Evolutionary conservation across 495 filamentous ascomycete species (phyloP).

Genomic region (Margaritispora aquatica): DNA sequence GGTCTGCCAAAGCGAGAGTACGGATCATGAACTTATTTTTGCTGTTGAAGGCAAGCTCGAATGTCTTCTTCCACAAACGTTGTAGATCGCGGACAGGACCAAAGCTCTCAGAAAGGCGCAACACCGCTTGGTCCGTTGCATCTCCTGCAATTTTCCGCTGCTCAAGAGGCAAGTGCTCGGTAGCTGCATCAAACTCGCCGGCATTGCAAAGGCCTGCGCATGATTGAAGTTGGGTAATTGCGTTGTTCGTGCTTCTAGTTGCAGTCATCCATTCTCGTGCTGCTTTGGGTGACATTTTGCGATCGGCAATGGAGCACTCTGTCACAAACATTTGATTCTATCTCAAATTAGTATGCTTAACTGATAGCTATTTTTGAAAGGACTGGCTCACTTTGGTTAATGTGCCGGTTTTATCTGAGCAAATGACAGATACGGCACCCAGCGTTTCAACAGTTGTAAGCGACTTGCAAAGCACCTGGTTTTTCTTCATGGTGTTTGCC

Average conservation of each 20-base stretch:
- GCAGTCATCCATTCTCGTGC: constrained; percentile 35
- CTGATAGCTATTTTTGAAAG: no score
- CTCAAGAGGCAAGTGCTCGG: constrained; percentile 41
- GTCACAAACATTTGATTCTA: constrained; percentile 58
- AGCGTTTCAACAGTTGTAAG: constrained; percentile 54
- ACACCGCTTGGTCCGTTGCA: constrained; percentile 64
- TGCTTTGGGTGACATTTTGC: constrained; percentile 31
- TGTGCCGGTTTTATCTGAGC: constrained; percentile 52
- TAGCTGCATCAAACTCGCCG: constrained; percentile 59
- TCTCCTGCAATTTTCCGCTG: constrained; percentile 61
- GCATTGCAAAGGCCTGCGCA: constrained; percentile 62
- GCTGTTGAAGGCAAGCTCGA: constrained; percentile 67
- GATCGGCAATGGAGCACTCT: constrained; percentile 41
- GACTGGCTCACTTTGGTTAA: constrained; percentile 20
- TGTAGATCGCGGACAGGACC: constrained; percentile 43
- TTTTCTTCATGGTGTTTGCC: constrained; percentile 30
- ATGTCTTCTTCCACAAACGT: constrained; percentile 47
- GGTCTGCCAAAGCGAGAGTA: constrained; percentile 31
- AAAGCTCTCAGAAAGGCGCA: constrained; percentile 58
- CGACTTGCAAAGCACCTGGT: constrained; percentile 30
- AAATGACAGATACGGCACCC: constrained; percentile 53
- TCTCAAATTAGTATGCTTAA: not conserved
- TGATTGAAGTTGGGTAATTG: constrained; percentile 39
- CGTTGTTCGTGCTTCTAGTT: constrained; percentile 8
- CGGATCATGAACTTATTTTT: constrained; percentile 74